Base-by-base conservation (phyloP, 2,329 filamentous ascomycete genomes). In the Sporothrix brunneoviolacea region DNA sequence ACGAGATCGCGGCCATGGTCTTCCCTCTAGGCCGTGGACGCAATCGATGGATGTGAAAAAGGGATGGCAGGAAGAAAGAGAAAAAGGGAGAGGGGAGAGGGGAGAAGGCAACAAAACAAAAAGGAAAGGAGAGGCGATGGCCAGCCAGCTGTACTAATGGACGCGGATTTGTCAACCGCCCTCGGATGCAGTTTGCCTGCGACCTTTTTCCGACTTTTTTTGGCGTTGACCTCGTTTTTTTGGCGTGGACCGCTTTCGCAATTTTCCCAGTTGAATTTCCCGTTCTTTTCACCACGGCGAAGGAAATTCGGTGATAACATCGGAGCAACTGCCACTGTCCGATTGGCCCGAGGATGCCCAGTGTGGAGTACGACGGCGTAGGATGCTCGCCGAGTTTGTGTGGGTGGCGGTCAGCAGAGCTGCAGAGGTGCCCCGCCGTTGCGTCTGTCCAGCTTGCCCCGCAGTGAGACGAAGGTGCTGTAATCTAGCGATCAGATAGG, bases 241-340 rank as follows among this genome's bases (percentile, higher is more conserved):
- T 24, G 18, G 37, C 19, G n/a, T 22, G 37, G 33, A n/a, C 21
- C 32, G 32, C 22, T 38, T 24, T 37, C 19, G 28, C 33, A 39
- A 39, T 38, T 48, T 40, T 19, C 24, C 35, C 18, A 24, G 22
- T 48, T 27, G 36, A 43, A 39, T 39, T 49, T 49, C 46, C 46
- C 44, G 24, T 18, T 40, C 6, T 44, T 35, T 12, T 7, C n/a
- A 8, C 12, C 22, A 13, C 43, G 32, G 22, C 13, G 18, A 24
- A 42, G 39, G 24, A 33, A 38, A 40, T 24, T 55, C 55, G 55
- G 55, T 36, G 53, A 54, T 57, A 57, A 44, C 48, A 52, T 52
- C 55, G 50, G 51, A 52, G 50, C n/a, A 42, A 32, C 10, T 27
- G 28, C 36, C 32, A 16, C 37, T 35, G 16, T 50, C 54, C 50